Evolutionary conservation across 495 filamentous ascomycete genomes (phyloP).

Genomic region (Penicillium verhagenii): DNA sequence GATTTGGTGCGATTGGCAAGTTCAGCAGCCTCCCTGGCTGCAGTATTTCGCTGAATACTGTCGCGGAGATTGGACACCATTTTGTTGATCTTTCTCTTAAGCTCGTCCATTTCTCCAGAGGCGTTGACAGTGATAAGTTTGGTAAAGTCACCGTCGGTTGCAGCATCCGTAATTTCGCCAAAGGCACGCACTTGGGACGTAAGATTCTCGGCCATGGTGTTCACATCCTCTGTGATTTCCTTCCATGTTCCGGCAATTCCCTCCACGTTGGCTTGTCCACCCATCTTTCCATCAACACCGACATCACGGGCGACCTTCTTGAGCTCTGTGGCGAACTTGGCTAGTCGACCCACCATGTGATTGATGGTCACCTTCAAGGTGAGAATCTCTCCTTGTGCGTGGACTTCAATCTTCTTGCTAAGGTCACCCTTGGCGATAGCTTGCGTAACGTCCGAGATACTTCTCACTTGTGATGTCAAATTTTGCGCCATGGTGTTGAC

Average conservation of each 20-base stretch:
- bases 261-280: slow-evolving; percentile 93
- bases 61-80: slow-evolving; percentile 97
- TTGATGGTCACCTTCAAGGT: slow-evolving; percentile 97
- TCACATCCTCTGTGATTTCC: slow-evolving; percentile 97
- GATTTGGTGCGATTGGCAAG: slow-evolving; percentile 98
- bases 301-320: slow-evolving; percentile 96
- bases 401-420: slow-evolving; percentile 93
- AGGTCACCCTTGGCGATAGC: slow-evolving; percentile 94
- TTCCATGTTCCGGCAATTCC: slow-evolving; percentile 96
- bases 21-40: slow-evolving; percentile 92
- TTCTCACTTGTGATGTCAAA: slow-evolving; percentile 89
- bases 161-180: slow-evolving; percentile 95
- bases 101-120: slow-evolving; percentile 97
- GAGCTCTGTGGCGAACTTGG: slow-evolving; percentile 94
- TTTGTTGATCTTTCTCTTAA: slow-evolving; percentile 99
- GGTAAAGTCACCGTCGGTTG: slow-evolving; percentile 94
- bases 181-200: slow-evolving; percentile 98
- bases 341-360: slow-evolving; percentile 96
- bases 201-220: slow-evolving; percentile 97
- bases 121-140: slow-evolving; percentile 98
- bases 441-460: slow-evolving; percentile 95
- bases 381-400: slow-evolving; percentile 92
- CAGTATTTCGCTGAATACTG: slow-evolving; percentile 97
- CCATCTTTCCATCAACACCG: slow-evolving; percentile 98
- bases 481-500: slow-evolving; percentile 88